Base-by-base conservation (phyloP, 768 basidiomycete species). In the Ephemerocybe angulata region DNA sequence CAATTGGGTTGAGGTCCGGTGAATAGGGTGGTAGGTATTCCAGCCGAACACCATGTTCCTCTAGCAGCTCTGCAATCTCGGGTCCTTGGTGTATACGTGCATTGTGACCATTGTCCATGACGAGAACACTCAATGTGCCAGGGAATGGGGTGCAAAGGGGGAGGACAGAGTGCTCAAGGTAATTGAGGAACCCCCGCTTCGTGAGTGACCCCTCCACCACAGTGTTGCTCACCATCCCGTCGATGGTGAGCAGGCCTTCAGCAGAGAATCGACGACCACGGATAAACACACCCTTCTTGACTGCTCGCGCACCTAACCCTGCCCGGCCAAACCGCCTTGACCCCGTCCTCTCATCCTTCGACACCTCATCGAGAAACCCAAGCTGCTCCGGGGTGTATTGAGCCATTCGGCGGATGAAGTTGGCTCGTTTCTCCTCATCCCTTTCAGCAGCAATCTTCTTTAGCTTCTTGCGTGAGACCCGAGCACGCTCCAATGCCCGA, bases 1-100 rank as follows among this genome's bases (percentile, higher is more conserved):
- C 67, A 19, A 74, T 73, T 0, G 74, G 73, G 43, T 76, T 74
- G 38, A 71, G 50, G 43, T 76, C 72, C 0, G 72, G 73, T 0
- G 73, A 76, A 52, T 75, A 76, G 4, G 70, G 71, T 1, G 69
- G 72, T 4, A 75, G 63, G 50, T 57, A 75, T 21, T 63, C 55
- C n/a, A 72, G 42, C 1, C 58, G 55, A 17, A 69, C 64, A 67
- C 65, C 61, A 49, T 56, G 57, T 33, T 43, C 42, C 3, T 60
- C 59, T 37, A 50, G 30, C 1, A 72, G 58, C 30, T 64, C 65
- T 13, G 58, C 22, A 19, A 72, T 64, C n/a, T 62, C 62, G n/a
- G 56, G 59, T 3, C 65, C 62, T 48, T 72, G 70, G 46, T 72
- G 68, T 33, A 72, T 71, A 3, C 53, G 42, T 11, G 65, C 66